Base-by-base conservation (phyloP, 805 yeast genomes). In the Starmerella riodocensis region DNA sequence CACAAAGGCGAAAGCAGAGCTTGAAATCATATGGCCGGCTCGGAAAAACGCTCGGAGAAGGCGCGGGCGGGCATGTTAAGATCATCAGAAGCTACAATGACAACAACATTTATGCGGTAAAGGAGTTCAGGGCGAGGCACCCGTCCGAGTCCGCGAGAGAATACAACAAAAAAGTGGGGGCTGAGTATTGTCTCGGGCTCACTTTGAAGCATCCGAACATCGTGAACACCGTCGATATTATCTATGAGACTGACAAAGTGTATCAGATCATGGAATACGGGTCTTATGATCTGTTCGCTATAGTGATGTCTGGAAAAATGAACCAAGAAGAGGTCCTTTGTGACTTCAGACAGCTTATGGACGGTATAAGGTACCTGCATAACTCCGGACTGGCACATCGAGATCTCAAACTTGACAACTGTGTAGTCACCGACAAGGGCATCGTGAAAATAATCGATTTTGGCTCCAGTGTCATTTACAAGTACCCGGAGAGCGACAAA, bases 211-310 rank as follows among this genome's bases (percentile, higher is more conserved):
- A 86, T 59, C 83, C 93, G 17, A 85, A 86, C 56, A 80, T 86
- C 48, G 80, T 86, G 42, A 88, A 82, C 57, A 86, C 96, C 1
- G 74, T 86, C 38, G 96, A 86, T 55, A 84, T 86, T 37, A 78
- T 86, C 33, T 84, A 83, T 59, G 96, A 86, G 53, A 75, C 78
- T 49, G 91, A 82, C 46, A 68, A 88, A 41, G 78, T 84, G 42
- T 74, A 79, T 51, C 95, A 86, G 61, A 86, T 86, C 34, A 80
- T 86, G 93, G 96, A 86, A 55, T 86, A 83, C 59, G 85, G 94
- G 58, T 94, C 86, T 50, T 85, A 71, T 56, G 96, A 86, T 57
- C 65, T 86, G 49, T 86, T 86, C 60, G 95, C 95, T 9, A 81
- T 86, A 42, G 95, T 86, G 24, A 85, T 86, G 94, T 76, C 86